Evolutionary conservation across 2,329 filamentous ascomycete species (phyloP).

Genomic region (Colletotrichum tanaceti): DNA sequence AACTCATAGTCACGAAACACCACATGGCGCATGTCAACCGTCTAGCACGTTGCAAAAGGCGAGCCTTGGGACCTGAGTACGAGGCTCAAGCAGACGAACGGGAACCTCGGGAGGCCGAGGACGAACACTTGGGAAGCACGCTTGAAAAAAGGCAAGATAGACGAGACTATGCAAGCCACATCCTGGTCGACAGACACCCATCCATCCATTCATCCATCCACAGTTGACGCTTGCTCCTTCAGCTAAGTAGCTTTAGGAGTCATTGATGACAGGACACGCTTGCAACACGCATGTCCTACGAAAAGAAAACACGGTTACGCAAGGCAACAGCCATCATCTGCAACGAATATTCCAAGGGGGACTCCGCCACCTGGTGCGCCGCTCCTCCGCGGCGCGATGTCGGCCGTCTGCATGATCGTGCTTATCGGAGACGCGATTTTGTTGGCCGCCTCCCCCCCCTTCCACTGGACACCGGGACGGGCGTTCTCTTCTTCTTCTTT

Average conservation of each 20-base stretch:
- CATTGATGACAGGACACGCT: background rate
- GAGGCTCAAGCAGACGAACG: slow-evolving; percentile 29
- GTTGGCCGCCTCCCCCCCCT: background rate
- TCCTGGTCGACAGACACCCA: background rate
- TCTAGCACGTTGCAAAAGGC: slow-evolving; percentile 18
- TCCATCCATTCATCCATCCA: background rate
- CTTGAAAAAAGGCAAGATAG: slow-evolving; percentile 22
- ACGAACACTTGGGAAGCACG: no score
- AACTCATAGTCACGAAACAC: slow-evolving; percentile 8
- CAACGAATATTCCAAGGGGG: background rate
- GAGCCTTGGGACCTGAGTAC: slow-evolving; percentile 17
- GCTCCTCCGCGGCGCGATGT: background rate
- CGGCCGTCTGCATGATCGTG: slow-evolving; percentile 37
- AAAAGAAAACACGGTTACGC: background rate
- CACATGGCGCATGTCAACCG: slow-evolving; percentile 23
- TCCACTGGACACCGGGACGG: background rate
- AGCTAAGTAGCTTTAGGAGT: no score
- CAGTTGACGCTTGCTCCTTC: background rate
- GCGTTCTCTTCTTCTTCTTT: no score
- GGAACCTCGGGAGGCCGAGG: background rate
- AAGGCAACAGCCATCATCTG: slow-evolving; percentile 10
- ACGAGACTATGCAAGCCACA: slow-evolving; percentile 13
- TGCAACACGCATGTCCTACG: background rate
- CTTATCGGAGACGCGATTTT: slow-evolving; percentile 29
- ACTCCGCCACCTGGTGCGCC: no score